These are phyloP conservation scores for Sphagnum fallax DNA, from an alignment of 228 moss, liverwort and hornwort genomes.

Conservation along the genomic window DNA sequence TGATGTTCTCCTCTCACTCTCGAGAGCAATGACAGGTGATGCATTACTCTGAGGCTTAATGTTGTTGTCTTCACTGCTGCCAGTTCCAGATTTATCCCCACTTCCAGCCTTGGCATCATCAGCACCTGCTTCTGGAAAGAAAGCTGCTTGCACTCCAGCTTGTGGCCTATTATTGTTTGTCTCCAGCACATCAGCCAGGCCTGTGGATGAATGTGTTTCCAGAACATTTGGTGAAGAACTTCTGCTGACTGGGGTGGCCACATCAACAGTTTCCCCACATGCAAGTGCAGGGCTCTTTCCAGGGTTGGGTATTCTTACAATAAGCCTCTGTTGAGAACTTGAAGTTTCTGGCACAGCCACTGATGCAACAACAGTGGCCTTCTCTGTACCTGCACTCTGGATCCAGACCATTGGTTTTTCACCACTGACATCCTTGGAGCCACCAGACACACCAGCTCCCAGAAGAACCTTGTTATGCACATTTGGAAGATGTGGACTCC, in stretches of 20 bases:
- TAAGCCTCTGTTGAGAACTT: constrained; percentile 54
- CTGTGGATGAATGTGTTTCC: constrained; percentile 49
- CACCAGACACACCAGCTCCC: constrained; percentile 42
- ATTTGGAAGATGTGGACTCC: constrained; percentile 38
- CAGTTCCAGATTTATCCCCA: constrained; percentile 21
- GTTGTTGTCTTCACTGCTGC: constrained; percentile 20
- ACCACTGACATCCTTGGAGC: constrained; percentile 51
- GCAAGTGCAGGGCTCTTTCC: constrained; percentile 66
- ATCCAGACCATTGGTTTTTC: constrained; percentile 78
- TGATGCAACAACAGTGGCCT: constrained; percentile 20
- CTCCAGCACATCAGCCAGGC: constrained; percentile 31
- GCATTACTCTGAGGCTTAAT: constrained; percentile 3
- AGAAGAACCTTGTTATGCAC: constrained; percentile 33
- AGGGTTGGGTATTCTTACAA: constrained; percentile 79
- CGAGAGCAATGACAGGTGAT: constrained; percentile 10
- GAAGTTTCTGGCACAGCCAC: constrained; percentile 25
- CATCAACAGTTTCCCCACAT: constrained; percentile 47
- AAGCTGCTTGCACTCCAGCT: constrained; percentile 4
- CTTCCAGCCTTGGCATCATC: constrained; percentile 8
- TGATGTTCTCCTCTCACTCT: constrained; percentile 24
- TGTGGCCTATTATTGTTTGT: constrained; percentile 15
- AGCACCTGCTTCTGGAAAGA: constrained; percentile 9
- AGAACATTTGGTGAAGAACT: constrained; percentile 61
- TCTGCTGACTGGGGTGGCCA: constrained; percentile 35
- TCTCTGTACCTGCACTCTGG: constrained; percentile 48